A percentile compares a stretch with the other conserved stretches of the same genome.
phyloP scores from a whole-genome alignment of 2,329 filamentous ascomycete genomes.

The Bipolaris zeicola region DNA sequence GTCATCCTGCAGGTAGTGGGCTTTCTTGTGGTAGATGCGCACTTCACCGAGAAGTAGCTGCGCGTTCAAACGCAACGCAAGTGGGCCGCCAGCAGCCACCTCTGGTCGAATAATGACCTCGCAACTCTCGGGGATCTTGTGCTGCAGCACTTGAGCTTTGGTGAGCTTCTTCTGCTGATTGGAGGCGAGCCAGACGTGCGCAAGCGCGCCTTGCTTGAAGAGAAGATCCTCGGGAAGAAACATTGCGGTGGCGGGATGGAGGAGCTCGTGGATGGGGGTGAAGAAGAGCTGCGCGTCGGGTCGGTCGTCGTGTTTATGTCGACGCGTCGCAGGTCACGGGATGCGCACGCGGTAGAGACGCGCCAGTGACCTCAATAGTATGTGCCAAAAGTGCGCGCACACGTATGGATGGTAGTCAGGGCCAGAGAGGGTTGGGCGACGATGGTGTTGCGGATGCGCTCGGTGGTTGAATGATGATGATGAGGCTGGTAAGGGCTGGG shows the following conservation, averaged over 20 bases:
- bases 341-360: conserved; percentile 32
- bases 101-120: conserved; percentile 87
- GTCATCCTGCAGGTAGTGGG: conserved; percentile 92
- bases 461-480: conserved; percentile 24
- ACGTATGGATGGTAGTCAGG: conserved; percentile 30
- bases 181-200: conserved; percentile 96
- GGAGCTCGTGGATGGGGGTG: conserved; percentile 19
- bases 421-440: conserved; percentile 18
- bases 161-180: conserved; percentile 98
- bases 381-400: conserved; percentile 25
- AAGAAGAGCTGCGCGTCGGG: conserved; percentile 26
- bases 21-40: conserved; percentile 96
- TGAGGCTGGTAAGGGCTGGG: conserved; percentile 17
- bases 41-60: conserved; percentile 95
- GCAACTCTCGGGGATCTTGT: conserved; percentile 92
- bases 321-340: conserved; percentile 37
- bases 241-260: conserved; percentile 61
- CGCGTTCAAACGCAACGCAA: conserved; percentile 91
- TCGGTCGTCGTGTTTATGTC: conserved; percentile 37
- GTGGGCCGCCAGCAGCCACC: conserved; percentile 72
- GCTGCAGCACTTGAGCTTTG: conserved; percentile 93
- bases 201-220: conserved; percentile 94
- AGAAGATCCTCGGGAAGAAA: conserved; percentile 97
- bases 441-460: conserved; percentile 32
- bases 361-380: conserved; percentile 26